Percentiles rank a stretch among this genome's conserved stretches.
Evolutionary conservation across 164 flowering plant genomes (phyloP).

Genomic region (Annona squamosa): DNA sequence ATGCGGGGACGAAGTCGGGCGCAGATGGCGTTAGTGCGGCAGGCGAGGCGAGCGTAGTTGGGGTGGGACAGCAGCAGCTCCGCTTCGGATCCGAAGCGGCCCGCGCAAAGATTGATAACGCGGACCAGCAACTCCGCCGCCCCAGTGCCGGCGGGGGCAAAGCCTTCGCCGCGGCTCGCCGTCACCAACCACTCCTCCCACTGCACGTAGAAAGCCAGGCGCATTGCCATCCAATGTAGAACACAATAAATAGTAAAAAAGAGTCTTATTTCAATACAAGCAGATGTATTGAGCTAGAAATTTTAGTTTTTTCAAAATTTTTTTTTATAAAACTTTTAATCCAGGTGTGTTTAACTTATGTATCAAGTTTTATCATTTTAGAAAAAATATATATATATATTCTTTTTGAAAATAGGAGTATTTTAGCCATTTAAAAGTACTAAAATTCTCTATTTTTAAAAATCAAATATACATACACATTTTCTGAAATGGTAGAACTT

Average conservation of each 20-base stretch:
- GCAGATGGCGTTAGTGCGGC: constrained; percentile 25
- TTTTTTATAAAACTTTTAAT: no score
- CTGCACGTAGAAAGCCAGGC: constrained; percentile 22
- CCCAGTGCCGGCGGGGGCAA: background rate
- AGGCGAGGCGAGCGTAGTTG: constrained; percentile 17
- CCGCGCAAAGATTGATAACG: constrained; percentile 25
- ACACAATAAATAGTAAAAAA: no score
- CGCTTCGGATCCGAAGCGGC: constrained; percentile 12
- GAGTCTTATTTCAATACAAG: background rate
- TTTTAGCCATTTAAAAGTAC: no score
- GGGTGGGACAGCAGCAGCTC: constrained; percentile 19
- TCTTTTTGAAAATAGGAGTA: no score
- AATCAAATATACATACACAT: no score
- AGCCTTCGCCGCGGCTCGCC: constrained; percentile 14
- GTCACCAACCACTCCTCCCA: constrained; percentile 57
- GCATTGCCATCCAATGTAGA: background rate
- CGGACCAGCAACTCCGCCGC: constrained; percentile 30
- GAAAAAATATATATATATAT: background rate
- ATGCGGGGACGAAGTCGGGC: constrained; percentile 17
- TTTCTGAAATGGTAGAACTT: no score
- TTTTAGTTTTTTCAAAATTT: background rate
- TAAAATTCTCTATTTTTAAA: no score
- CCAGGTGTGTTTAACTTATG: no score
- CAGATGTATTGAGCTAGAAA: background rate
- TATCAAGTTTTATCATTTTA: no score